Evolutionary conservation across 2,329 filamentous ascomycete species (phyloP), one percentile per base, ranked within the genome.

Genomic region (Elsinoe necatrix): DNA sequence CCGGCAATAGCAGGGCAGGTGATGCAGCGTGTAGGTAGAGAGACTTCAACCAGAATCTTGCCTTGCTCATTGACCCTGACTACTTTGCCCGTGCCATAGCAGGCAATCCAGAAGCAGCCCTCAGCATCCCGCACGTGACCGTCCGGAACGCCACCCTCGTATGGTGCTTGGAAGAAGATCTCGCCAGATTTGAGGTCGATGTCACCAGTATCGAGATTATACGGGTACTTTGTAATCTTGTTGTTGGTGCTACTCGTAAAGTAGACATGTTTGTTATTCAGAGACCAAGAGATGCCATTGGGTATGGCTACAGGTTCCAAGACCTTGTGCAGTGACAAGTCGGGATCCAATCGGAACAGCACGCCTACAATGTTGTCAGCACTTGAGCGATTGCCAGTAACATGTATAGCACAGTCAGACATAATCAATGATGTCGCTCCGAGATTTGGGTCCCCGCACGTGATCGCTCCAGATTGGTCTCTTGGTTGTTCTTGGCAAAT

Each of bases 61-160:
- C 89, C 89, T 52, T 79, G 70, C 3, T 83, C 81, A 48, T 80
- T 82, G 65, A 95, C 85, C 68, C 86, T 82, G 62, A 95, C 73
- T 21, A 95, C 87, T 59, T 82, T 80, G 58, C 80, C 76, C 60
- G 86, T 87, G 55, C 89, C 89, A 67, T 89, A 93, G n/a, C 93
- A 77, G 6, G 89, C 87, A 60, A 87, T 84, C 91, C 92, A 96
- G 65, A 95, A 78, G 73, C 86, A 85, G n/a, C 89, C 90, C 56
- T 95, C 82, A 42, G 79, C 80, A 67, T 96, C 91, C 65, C 95
- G 80, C 60, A 85, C 84, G 72, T 92, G 91, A 1, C 91, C 91
- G 70, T 96, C 91, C 0, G 89, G 89, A 60, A 80, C 77, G 4
- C 74, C 75, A 11, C 82, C 81, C 48, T 85, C 84, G 23, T 78